phyloP scores from a whole-genome alignment of 1,139 yeast genomes.

The Nakaseomyces delphensis region DNA sequence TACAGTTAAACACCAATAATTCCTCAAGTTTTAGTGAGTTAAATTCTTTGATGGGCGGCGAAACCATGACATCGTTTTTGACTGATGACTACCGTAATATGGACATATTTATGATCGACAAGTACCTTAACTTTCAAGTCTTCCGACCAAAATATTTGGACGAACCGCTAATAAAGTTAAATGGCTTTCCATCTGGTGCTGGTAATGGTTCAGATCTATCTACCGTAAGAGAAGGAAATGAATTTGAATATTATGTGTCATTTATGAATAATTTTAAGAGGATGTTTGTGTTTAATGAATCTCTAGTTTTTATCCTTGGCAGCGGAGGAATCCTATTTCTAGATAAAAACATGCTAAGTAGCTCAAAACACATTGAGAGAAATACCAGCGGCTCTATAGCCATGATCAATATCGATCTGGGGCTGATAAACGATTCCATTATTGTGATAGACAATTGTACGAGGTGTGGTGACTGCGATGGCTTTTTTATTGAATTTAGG shows the following conservation, averaged over 20 bases:
- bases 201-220: slow-evolving; percentile 1
- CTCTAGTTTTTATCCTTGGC: slow-evolving; percentile 20
- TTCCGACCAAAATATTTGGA: slow-evolving; percentile 24
- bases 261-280: slow-evolving; percentile 20
- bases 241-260: slow-evolving; percentile 12
- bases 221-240: slow-evolving; percentile 6
- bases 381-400: slow-evolving; percentile 14
- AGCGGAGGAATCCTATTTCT: slow-evolving; percentile 20
- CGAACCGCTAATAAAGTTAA: slow-evolving; percentile 17
- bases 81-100: slow-evolving; percentile 23
- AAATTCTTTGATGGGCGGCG: not conserved
- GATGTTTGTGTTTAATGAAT: slow-evolving; percentile 19
- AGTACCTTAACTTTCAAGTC: slow-evolving; percentile 15
- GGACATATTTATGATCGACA: slow-evolving; percentile 22
- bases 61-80: slow-evolving; percentile 19
- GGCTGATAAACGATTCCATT: slow-evolving; percentile 22
- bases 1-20: slow-evolving; percentile 9
- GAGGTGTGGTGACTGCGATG: slow-evolving; percentile 10
- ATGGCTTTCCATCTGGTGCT: slow-evolving; percentile 12
- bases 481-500: slow-evolving; percentile 13
- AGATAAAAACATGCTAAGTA: slow-evolving; percentile 14
- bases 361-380: slow-evolving; percentile 10
- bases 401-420: slow-evolving; percentile 18
- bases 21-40: not conserved
- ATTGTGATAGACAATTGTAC: slow-evolving; percentile 15